A percentile compares a stretch with the other conserved stretches of the same genome.
Evolutionary conservation across 2,329 filamentous ascomycete genomes (phyloP).

Genomic region (Cladophialophora psammophila): DNA sequence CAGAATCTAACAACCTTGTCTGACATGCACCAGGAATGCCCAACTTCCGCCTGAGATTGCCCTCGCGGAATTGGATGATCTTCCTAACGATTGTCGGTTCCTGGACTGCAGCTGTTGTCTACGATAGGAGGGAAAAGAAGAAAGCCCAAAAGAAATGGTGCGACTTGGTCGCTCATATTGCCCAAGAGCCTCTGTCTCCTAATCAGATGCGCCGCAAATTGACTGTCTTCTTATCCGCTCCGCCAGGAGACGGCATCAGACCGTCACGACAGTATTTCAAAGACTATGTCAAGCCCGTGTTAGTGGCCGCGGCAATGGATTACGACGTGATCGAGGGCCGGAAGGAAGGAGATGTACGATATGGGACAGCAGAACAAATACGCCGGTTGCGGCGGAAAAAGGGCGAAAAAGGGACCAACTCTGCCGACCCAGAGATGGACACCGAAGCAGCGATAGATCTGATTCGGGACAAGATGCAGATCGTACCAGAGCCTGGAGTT

Average conservation of each 20-base stretch:
- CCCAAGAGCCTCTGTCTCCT: slow-evolving; percentile 74
- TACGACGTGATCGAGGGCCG: slow-evolving; percentile 96
- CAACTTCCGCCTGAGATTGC: slow-evolving; percentile 80
- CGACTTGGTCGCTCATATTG: slow-evolving; percentile 81
- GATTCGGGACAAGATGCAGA: slow-evolving; percentile 69
- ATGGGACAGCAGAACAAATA: slow-evolving; percentile 84
- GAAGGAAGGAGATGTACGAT: slow-evolving; percentile 89
- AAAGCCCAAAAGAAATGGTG: slow-evolving; percentile 86
- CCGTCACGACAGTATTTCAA: slow-evolving; percentile 92
- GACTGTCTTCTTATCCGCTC: slow-evolving; percentile 83
- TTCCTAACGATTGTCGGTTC: slow-evolving; percentile 82
- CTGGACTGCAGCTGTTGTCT: slow-evolving; percentile 81
- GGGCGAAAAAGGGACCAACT: slow-evolving; percentile 59
- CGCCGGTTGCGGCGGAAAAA: slow-evolving; percentile 69
- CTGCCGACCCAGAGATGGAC: slow-evolving; percentile 56
- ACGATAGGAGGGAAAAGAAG: slow-evolving; percentile 91
- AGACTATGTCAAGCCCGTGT: slow-evolving; percentile 91
- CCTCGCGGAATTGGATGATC: slow-evolving; percentile 97
- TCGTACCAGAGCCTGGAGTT: slow-evolving; percentile 74
- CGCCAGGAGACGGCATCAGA: slow-evolving; percentile 84
- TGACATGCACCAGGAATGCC: slow-evolving; percentile 70
- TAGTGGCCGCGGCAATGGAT: slow-evolving; percentile 88
- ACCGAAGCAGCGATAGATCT: slow-evolving; percentile 69
- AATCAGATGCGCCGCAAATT: slow-evolving; percentile 81
- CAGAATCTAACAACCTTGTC: slow-evolving; percentile 1